These are phyloP conservation scores for Triticum monococcum DNA, from an alignment of 176 grass and related monocot genomes.

Conservation along the genomic window DNA sequence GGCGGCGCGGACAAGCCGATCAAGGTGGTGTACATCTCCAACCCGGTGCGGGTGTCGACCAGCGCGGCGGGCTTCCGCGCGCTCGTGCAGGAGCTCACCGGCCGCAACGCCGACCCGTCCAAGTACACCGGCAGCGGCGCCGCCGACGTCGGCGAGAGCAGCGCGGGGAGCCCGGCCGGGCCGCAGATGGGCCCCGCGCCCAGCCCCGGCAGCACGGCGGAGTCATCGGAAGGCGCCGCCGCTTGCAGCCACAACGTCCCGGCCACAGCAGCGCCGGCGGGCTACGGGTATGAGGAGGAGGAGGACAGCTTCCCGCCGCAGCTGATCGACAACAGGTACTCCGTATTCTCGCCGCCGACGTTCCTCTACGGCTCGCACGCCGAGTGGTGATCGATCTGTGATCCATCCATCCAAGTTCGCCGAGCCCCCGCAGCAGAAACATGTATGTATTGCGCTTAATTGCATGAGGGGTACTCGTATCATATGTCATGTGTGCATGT, in stretches of 20 bases:
- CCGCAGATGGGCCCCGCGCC: constrained; percentile 5
- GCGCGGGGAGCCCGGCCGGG: neutral
- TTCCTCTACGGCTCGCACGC: constrained; percentile 44
- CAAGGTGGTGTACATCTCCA: constrained; percentile 81
- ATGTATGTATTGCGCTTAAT: constrained; percentile 18
- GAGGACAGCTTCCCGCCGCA: constrained; percentile 47
- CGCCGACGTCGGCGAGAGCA: neutral
- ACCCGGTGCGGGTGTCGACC: constrained; percentile 70
- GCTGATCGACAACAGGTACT: constrained; percentile 69
- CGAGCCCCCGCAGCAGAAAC: neutral
- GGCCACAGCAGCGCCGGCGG: neutral
- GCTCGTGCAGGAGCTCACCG: constrained; percentile 82
- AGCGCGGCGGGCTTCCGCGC: constrained; percentile 61
- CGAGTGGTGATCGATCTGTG: constrained; percentile 7
- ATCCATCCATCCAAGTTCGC: neutral
- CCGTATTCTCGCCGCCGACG: constrained; percentile 63
- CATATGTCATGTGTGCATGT: constrained; percentile 23
- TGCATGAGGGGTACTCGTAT: constrained; percentile 28
- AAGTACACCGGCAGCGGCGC: constrained; percentile 25
- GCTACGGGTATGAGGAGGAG: neutral
- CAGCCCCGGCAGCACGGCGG: constrained; percentile 36
- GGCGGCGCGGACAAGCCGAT: constrained; percentile 48
- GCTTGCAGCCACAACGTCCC: neutral
- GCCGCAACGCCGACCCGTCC: constrained; percentile 58
- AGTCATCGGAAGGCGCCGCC: constrained; percentile 18